Evolutionary conservation across 495 filamentous ascomycete genomes (phyloP), one percentile per base, ranked within the genome.

Genomic region (Evernia prunastri): DNA sequence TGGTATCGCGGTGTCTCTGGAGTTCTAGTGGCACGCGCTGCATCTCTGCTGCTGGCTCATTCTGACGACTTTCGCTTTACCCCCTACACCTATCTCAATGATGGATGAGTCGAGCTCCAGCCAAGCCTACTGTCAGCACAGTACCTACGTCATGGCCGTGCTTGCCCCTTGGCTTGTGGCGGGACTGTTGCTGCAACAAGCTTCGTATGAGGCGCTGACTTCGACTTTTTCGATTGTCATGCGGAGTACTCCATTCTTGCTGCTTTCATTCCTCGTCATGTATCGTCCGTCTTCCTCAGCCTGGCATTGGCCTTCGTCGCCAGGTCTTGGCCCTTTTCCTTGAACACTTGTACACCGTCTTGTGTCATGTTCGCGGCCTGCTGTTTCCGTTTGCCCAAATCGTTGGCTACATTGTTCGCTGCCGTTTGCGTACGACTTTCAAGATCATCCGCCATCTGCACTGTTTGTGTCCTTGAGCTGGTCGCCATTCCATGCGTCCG

Each of bases 391-490:
- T 51, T 23, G 15, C 60, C 25, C 25, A 62, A 0, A 56, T 62
- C 15, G 25, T 62, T 36, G 39, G 27, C 10, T 11, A 62, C 60
- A 25, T 56, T 53, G 25, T 23, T 27, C 12, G 47, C 27, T 18
- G 49, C 49, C 0, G 13, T 6, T 23, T 40, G 18, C 8, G 49
- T 53, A 40, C 45, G 27, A 40, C 31, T 25, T 62, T 37, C 47
- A 31, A 53, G 17, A 49, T 35, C 15, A 12, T 43, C 53, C 39
- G 60, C 15, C 33, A 61, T 31, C 33, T 62, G 51, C 42, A 25
- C 37, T 25, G 54, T 74, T 56, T 77, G 80, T 61, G 77, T 76
- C 10, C 31, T 53, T 13, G 25, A 5, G 12, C 25, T 31, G 25
- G 25, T 18, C 49, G 13, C 25, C 25, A 13, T 53, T 18, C 31